phyloP scores from a whole-genome alignment of 495 filamentous ascomycete species.

The Penicillium coprophilum region DNA sequence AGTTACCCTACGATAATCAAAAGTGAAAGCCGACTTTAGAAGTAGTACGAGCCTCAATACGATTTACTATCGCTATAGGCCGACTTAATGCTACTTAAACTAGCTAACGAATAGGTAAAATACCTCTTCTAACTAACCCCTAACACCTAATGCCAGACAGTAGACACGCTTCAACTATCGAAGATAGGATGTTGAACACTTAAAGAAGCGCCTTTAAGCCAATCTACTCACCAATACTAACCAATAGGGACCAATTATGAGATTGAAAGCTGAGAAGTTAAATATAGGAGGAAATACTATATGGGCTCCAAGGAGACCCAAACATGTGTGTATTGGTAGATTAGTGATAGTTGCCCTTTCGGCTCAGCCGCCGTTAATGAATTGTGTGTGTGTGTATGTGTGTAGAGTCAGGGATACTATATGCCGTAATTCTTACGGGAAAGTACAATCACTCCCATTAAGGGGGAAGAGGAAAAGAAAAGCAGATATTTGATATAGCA shows the following conservation, averaged over 20 bases:
- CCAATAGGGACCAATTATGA: background rate
- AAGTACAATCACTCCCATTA: too few relatives aligned
- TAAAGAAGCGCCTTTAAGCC: slow-evolving; percentile 6
- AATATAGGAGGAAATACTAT: background rate
- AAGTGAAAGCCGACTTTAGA: slow-evolving; percentile 32
- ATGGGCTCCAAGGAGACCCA: background rate
- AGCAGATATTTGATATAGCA: too few relatives aligned
- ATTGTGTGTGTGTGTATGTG: slow-evolving; percentile 5
- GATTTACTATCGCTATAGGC: slow-evolving; percentile 33
- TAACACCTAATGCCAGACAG: slow-evolving; percentile 20
- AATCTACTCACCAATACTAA: slow-evolving; percentile 5
- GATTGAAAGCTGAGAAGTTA: background rate
- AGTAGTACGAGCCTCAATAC: slow-evolving; percentile 29
- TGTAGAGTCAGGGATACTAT: too few relatives aligned
- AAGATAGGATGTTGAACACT: slow-evolving; percentile 8
- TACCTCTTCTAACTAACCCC: background rate
- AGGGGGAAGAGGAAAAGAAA: too few relatives aligned
- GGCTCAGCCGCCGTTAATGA: slow-evolving; percentile 7
- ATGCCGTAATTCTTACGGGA: too few relatives aligned
- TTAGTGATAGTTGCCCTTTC: slow-evolving; percentile 7
- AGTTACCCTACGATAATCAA: slow-evolving; percentile 29
- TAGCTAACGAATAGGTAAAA: background rate
- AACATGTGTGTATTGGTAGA: background rate
- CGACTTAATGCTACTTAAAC: slow-evolving; percentile 28
- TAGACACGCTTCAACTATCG: slow-evolving; percentile 5